A percentile compares a stretch with the other conserved stretches of the same genome.
These are phyloP conservation scores for Lavandula angustifolia DNA, from an alignment of 257 asterid species.

Conservation along the genomic window DNA sequence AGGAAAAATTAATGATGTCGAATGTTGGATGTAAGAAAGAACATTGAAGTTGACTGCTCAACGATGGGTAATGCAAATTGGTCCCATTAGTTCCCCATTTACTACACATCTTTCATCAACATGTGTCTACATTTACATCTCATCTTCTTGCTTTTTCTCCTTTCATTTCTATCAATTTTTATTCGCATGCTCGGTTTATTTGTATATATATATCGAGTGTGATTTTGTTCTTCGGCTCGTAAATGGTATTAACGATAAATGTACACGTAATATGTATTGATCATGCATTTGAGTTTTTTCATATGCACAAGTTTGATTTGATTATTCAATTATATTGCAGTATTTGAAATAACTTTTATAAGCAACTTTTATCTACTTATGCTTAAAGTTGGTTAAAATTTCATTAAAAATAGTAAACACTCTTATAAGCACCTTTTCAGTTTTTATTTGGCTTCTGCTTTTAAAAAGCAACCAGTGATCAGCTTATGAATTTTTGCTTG, in stretches of 20 bases:
- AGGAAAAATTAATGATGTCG: conserved; percentile 45
- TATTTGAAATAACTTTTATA: too few relatives aligned
- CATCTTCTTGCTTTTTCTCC: conserved; percentile 12
- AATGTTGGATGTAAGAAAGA: conserved; percentile 57
- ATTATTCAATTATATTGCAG: not conserved
- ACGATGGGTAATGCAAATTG: conserved; percentile 55
- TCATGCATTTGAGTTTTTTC: too few relatives aligned
- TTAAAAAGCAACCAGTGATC: too few relatives aligned
- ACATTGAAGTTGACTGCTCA: conserved; percentile 78
- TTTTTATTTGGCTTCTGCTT: too few relatives aligned
- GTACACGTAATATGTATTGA: too few relatives aligned
- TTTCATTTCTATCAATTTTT: not conserved
- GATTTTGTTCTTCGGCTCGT: not conserved
- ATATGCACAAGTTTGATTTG: not conserved
- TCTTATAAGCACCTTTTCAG: too few relatives aligned
- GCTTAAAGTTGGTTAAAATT: too few relatives aligned
- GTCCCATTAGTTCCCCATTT: conserved; percentile 74
- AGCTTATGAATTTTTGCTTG: too few relatives aligned
- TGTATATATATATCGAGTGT: not conserved
- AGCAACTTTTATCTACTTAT: too few relatives aligned
- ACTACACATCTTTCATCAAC: conserved; percentile 52
- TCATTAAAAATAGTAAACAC: too few relatives aligned
- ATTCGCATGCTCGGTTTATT: not conserved
- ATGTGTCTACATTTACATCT: conserved; percentile 39
- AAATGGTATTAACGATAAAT: too few relatives aligned